Evolutionary conservation across 129 eudicot genomes (phyloP).

Genomic region (Pulicaria dysenterica): DNA sequence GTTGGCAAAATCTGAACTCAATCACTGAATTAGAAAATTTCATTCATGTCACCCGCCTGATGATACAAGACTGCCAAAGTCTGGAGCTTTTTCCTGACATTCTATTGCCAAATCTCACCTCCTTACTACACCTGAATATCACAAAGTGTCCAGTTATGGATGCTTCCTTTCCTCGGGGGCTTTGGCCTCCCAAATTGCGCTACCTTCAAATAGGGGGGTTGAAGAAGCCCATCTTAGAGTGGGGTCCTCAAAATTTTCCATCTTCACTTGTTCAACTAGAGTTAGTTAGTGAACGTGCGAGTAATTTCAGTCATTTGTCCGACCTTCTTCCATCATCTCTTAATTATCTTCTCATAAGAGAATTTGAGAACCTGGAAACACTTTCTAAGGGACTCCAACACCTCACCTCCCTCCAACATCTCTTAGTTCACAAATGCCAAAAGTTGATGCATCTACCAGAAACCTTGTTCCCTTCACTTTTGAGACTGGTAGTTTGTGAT

Average conservation of each 20-base stretch:
- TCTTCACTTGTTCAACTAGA: not conserved
- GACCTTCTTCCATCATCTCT: constrained; percentile 4
- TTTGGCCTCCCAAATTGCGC: constrained; percentile 25
- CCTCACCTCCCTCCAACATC: constrained; percentile 11
- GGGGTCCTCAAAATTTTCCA: constrained; percentile 26
- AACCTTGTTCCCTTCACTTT: not conserved
- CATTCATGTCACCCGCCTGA: not conserved
- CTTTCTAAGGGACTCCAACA: constrained; percentile 13
- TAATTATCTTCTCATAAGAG: not conserved
- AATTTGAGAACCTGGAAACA: not conserved
- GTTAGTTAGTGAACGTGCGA: not conserved
- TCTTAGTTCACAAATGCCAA: not conserved
- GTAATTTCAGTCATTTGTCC: not conserved
- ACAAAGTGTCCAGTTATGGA: not conserved
- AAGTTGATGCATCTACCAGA: not conserved
- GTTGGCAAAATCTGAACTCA: not conserved
- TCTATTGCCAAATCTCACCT: not conserved
- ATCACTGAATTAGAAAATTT: not conserved
- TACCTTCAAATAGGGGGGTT: not conserved
- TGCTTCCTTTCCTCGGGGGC: not conserved
- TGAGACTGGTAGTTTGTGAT: not conserved
- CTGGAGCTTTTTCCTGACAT: not conserved
- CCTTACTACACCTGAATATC: not conserved
- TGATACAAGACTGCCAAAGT: not conserved
- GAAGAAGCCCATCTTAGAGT: constrained; percentile 2